Evolutionary conservation across 352 stramenopile genomes (phyloP).

Genomic region (Pythium biforme): DNA sequence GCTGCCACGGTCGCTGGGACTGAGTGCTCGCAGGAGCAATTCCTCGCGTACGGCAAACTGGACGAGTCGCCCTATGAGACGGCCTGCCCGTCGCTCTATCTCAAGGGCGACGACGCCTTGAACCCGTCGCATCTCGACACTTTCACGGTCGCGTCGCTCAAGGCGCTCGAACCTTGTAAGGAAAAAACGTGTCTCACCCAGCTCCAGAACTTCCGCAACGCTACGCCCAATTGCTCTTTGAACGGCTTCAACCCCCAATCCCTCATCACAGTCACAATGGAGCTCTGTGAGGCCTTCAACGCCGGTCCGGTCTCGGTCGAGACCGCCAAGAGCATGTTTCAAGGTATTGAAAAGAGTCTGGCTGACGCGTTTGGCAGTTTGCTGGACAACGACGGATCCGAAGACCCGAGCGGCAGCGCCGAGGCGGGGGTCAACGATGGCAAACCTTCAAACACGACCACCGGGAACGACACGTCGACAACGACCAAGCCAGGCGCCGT

Average conservation of each 20-base stretch:
- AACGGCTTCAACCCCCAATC: background rate
- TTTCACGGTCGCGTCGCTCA: background rate
- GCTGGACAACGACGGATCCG: background rate
- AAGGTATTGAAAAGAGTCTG: background rate
- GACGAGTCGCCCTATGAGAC: background rate
- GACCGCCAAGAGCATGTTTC: background rate
- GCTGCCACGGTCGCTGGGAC: background rate
- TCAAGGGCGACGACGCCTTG: background rate
- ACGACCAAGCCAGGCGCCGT: background rate
- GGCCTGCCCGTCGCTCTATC: conserved; percentile 3
- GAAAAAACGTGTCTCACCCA: background rate
- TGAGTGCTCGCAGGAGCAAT: conserved; percentile 1
- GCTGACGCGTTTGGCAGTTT: background rate
- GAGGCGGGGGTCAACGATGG: background rate
- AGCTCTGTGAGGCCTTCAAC: conserved; percentile 5
- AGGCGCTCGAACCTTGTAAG: conserved; percentile 8
- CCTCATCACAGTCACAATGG: background rate
- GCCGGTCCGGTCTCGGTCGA: background rate
- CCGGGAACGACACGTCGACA: too few species aligned
- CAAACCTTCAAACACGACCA: background rate
- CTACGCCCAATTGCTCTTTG: conserved; percentile 4
- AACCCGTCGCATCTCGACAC: background rate
- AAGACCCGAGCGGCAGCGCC: background rate
- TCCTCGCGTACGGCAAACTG: background rate
- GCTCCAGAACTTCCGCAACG: conserved; percentile 1